These are phyloP conservation scores for Sisymbrium altissimum DNA, from an alignment of 345 rosid genomes.

Conservation along the genomic window DNA sequence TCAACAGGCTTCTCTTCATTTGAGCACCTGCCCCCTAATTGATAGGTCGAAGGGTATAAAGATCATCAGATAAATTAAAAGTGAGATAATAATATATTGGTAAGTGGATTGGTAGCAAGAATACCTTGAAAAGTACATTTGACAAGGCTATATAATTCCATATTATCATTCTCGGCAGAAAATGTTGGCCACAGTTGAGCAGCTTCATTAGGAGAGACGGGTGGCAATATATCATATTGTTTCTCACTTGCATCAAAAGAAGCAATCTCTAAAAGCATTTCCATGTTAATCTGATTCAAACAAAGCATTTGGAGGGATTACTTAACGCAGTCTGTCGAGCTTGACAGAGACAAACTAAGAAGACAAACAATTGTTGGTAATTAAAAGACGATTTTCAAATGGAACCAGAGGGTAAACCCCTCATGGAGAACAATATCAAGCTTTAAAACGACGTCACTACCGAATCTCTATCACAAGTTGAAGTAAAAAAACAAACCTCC, in stretches of 20 bases:
- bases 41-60: constrained; percentile 19
- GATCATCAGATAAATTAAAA: constrained; percentile 6
- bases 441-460: not conserved
- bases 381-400: not conserved
- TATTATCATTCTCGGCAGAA: constrained; percentile 39
- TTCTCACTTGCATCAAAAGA: constrained; percentile 60
- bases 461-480: not conserved
- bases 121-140: constrained; percentile 76
- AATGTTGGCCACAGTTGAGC: constrained; percentile 47
- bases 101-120: not conserved
- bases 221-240: constrained; percentile 39
- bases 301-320: constrained; percentile 23
- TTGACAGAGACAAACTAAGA: constrained; percentile 8
- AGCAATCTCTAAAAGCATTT: constrained; percentile 68
- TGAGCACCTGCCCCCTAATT: constrained; percentile 58
- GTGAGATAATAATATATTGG: not conserved
- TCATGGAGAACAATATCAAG: not conserved
- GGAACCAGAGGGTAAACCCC: not conserved
- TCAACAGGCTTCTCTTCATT: constrained; percentile 73
- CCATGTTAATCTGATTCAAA: constrained; percentile 50
- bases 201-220: constrained; percentile 49
- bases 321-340: not conserved
- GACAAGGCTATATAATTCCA: constrained; percentile 47
- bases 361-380: not conserved
- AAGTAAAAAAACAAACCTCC: constrained; percentile 53